Percentiles rank a stretch among this genome's conserved stretches.
Conservation (phyloP, 495 filamentous ascomycete species). For the Clavariopsis aquatica region DNA sequence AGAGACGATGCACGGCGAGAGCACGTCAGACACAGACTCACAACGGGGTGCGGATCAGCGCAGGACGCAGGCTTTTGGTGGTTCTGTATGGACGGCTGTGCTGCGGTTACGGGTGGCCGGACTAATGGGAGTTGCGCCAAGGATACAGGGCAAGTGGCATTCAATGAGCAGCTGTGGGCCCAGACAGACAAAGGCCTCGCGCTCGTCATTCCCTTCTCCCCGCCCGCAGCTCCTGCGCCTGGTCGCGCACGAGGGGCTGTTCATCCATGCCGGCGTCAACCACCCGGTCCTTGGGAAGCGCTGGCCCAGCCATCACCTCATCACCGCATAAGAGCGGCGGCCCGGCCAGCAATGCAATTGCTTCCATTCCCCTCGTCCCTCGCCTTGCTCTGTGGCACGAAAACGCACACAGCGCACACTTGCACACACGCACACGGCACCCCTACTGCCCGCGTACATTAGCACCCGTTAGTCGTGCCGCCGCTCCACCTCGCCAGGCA, state of each 20-base stretch:
- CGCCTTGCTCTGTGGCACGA: background rate
- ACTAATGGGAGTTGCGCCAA: conserved; percentile 27
- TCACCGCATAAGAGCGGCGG: conserved; percentile 20
- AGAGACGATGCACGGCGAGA: background rate
- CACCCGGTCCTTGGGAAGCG: background rate
- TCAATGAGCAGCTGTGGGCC: conserved; percentile 5
- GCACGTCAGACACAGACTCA: background rate
- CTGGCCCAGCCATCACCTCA: background rate
- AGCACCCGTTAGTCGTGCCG: background rate
- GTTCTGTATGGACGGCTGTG: background rate
- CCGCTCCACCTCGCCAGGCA: conserved; percentile 20
- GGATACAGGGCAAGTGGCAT: conserved; percentile 11
- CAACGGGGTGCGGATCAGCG: conserved; percentile 7
- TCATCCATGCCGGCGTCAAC: conserved; percentile 3
- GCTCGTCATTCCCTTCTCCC: conserved; percentile 15
- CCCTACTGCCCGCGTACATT: background rate
- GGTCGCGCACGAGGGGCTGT: conserved; percentile 21
- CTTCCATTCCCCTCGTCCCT: background rate
- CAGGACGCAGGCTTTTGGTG: background rate
- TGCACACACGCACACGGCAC: background rate
- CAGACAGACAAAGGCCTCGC: conserved; percentile 6
- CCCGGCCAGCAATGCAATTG: too few species aligned
- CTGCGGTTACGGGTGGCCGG: conserved; percentile 20
- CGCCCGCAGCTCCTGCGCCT: conserved; percentile 16
- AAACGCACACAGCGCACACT: too few species aligned